Conservation (phyloP, 1,139 yeast species). For the Pichia sp. region DNA sequence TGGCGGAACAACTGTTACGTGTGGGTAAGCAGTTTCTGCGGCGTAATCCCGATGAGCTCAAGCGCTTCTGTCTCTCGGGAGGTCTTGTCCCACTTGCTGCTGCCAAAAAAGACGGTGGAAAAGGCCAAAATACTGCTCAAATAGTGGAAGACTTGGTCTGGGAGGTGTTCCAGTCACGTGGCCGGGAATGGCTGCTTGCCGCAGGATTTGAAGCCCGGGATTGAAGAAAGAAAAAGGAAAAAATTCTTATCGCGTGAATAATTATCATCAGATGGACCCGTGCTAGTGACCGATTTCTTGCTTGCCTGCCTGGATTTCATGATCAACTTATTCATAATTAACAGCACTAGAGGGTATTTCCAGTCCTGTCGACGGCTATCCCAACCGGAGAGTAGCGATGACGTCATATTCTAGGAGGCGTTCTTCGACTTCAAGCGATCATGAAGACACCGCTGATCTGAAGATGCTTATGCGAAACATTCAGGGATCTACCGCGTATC, state of each 20-base stretch:
- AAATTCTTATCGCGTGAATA: conserved; percentile 3
- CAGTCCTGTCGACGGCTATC: not conserved
- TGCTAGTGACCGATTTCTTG: not conserved
- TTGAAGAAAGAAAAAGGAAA: not conserved
- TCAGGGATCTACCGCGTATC: not conserved
- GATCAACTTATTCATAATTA: too few species aligned
- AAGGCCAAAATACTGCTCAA: not conserved
- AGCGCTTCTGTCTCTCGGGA: conserved; percentile 1
- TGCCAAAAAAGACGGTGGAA: not conserved
- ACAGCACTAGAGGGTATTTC: too few species aligned
- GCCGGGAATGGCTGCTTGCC: conserved; percentile 2
- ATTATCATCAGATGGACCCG: not conserved
- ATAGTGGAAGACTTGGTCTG: not conserved
- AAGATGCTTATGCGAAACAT: not conserved
- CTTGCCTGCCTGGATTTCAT: not conserved
- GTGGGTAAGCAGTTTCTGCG: conserved; percentile 5
- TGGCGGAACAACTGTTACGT: conserved; percentile 4
- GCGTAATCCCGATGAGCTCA: not conserved
- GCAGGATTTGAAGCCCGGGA: not conserved
- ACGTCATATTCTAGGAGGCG: conserved; percentile 3
- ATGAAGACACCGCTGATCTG: not conserved
- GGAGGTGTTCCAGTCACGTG: conserved; percentile 1
- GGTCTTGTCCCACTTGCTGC: not conserved
- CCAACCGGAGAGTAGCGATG: not conserved
- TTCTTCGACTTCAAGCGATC: not conserved